Conservation (phyloP, 495 filamentous ascomycete genomes). For the Aspergillus leporis region DNA sequence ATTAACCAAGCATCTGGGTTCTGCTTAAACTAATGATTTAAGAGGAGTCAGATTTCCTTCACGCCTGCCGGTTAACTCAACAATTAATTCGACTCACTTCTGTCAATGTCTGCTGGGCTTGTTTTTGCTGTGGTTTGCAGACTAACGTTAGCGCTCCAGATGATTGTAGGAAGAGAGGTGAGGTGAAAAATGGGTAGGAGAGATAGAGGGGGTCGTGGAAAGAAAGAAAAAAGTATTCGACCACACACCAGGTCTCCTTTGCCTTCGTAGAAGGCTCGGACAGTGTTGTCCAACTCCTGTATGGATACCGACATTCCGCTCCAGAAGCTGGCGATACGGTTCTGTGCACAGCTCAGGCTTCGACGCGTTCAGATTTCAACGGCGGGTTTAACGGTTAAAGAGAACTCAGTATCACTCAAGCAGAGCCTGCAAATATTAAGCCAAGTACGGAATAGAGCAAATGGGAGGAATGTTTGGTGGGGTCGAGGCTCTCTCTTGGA, state of each 20-base stretch:
- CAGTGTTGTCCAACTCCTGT: slow-evolving; percentile 90
- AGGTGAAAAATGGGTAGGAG: neutral
- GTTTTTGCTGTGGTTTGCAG: slow-evolving; percentile 73
- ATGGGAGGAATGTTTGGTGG: slow-evolving; percentile 31
- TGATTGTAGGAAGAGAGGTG: neutral
- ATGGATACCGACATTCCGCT: slow-evolving; percentile 69
- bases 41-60: slow-evolving; percentile 14
- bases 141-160: slow-evolving; percentile 3
- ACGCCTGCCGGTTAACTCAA: neutral
- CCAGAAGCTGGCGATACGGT: slow-evolving; percentile 36
- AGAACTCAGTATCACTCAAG: slow-evolving; percentile 5
- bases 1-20: slow-evolving; percentile 96
- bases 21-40: slow-evolving; percentile 80
- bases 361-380: slow-evolving; percentile 15
- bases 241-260: slow-evolving; percentile 80
- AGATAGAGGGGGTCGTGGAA: neutral
- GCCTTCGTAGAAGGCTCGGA: slow-evolving; percentile 95
- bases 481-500: slow-evolving; percentile 30
- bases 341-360: slow-evolving; percentile 25
- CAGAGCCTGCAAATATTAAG: slow-evolving; percentile 9
- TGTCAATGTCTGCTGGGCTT: slow-evolving; percentile 89
- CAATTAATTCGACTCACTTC: slow-evolving; percentile 64
- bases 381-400: slow-evolving; percentile 8
- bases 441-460: slow-evolving; percentile 14
- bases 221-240: slow-evolving; percentile 10